Evolutionary conservation across 495 filamentous ascomycete genomes (phyloP).

Genomic region (Aspergillus hancockii): DNA sequence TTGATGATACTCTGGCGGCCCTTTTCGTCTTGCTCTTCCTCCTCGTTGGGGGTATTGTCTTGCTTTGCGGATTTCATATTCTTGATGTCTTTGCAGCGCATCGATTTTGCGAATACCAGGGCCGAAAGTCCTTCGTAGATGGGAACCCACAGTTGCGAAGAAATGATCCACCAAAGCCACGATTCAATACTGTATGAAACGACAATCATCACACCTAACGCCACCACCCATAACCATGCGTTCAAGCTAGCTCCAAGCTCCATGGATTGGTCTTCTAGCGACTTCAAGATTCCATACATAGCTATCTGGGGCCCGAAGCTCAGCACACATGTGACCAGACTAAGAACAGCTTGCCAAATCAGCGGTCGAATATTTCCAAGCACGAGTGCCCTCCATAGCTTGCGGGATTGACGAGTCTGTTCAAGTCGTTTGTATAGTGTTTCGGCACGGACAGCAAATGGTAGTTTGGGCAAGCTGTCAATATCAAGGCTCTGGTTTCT

Average conservation of each 20-base stretch:
- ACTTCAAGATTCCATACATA: conserved; percentile 61
- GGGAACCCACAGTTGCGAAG: conserved; percentile 61
- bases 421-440: conserved; percentile 51
- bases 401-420: conserved; percentile 43
- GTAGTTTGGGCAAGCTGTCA: conserved; percentile 55
- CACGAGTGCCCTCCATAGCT: conserved; percentile 63
- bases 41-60: conserved; percentile 29
- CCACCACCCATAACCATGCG: conserved; percentile 70
- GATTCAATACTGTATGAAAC: conserved; percentile 58
- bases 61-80: conserved; percentile 37
- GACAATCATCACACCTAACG: conserved; percentile 58
- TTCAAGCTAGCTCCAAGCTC: conserved; percentile 31
- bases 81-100: conserved; percentile 79
- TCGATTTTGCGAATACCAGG: conserved; percentile 74
- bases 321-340: conserved; percentile 52
- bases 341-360: conserved; percentile 54
- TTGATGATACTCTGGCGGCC: conserved; percentile 79
- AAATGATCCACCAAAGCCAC: conserved; percentile 66
- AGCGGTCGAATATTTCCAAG: conserved; percentile 55
- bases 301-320: conserved; percentile 72
- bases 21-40: conserved; percentile 59
- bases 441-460: conserved; percentile 27
- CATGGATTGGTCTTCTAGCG: conserved; percentile 58
- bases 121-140: conserved; percentile 70
- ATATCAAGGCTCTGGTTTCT: conserved; percentile 59